Evolutionary conservation across 768 basidiomycete species (phyloP), one percentile per base, ranked within the genome.

Genomic region (Hygrocybe coccinea): DNA sequence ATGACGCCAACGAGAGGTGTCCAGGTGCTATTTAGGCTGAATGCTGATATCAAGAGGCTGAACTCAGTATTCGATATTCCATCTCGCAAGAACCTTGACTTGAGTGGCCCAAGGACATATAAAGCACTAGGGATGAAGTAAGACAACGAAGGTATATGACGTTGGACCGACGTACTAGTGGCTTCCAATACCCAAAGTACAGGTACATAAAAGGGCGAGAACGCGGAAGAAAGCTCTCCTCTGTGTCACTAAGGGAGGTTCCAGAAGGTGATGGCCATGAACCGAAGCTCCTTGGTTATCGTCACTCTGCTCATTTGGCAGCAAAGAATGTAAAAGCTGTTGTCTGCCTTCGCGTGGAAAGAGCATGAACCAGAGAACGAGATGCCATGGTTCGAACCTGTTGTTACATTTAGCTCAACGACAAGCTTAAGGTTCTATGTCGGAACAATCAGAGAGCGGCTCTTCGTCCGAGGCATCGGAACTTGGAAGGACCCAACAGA

Each of bases 1-100:
- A 92, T 53, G 2, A 89, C 90, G 8, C 85, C 87, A 2, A 91
- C 76, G 5, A 92, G 77, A 0, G 90, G 91, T 8, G 91, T 93
- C 78, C 77, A 79, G 52, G 79, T 79, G 58, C 76, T 83, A 65
- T 91, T 90, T 35, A 93, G 68, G 54, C 82, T 87, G 64, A 84
- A 85, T 0, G 88, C 86, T 8, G 89, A 85, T 44, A 94, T 80
- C 34, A 93, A 73, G 39, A 91, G 75, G 41, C 85, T 83, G 69
- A 87, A 91, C 63, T 91, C 85, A 0, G 85, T 82, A 65, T 91
- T 87, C 19, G 86, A 81, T 1, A 87, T 86, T 46, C 85, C 84
- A 62, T 91, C 87, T 41, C 83, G 76, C 5, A 79, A 74, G 10
- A 89, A 71, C 17, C 82, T 75, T 44, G 82, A 85, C 70, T 92